Percentiles rank a stretch among this genome's conserved stretches.
Evolutionary conservation across 306 rosid genomes (phyloP).

Genomic region (Dalbergia oliveri): DNA sequence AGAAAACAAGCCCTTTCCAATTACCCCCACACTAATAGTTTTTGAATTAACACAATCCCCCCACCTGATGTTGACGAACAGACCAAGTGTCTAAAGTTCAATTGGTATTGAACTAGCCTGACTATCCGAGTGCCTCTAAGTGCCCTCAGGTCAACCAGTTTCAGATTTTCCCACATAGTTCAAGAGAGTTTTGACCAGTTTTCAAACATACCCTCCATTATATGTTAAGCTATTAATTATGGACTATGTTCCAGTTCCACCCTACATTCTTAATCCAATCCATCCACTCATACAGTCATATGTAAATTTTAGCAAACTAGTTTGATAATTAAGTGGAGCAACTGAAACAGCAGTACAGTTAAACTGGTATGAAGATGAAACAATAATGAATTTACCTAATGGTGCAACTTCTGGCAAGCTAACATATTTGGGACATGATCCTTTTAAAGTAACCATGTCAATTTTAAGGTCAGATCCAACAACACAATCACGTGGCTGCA

Average conservation of each 20-base stretch:
- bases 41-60: no score
- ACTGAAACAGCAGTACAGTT: conserved; percentile 30
- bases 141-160: no score
- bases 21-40: no score
- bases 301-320: conserved; percentile 9
- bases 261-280: conserved; percentile 9
- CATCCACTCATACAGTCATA: neutral
- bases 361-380: conserved; percentile 25
- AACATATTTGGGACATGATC: conserved; percentile 79
- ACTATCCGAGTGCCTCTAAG: no score
- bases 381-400: conserved; percentile 50
- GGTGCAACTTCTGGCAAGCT: conserved; percentile 71
- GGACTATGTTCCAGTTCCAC: neutral
- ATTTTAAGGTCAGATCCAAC: conserved; percentile 50
- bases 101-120: no score
- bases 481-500: conserved; percentile 90
- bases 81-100: no score
- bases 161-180: no score
- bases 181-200: no score
- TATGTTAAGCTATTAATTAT: no score
- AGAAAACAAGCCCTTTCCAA: no score
- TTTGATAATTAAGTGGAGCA: conserved; percentile 8
- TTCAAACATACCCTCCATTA: no score
- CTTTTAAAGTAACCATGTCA: conserved; percentile 56
- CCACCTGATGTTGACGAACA: no score